Percentiles rank a stretch among this genome's conserved stretches.
Evolutionary conservation across 2,329 filamentous ascomycete genomes (phyloP).

Genomic region (Colletotrichum agaves): DNA sequence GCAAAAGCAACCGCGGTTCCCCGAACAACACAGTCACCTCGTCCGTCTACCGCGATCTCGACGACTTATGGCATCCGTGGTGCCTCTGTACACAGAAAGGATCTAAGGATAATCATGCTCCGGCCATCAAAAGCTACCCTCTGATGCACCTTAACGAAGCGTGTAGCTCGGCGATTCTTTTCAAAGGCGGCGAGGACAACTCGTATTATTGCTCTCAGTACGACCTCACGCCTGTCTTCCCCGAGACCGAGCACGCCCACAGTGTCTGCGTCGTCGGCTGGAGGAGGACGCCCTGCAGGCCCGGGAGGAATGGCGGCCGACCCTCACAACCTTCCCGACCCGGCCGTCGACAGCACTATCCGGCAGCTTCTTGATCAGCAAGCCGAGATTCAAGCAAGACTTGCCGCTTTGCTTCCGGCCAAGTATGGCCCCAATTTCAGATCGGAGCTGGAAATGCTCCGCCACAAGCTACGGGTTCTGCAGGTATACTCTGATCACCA

Average conservation of each 20-base stretch:
- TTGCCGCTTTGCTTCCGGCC: constrained; percentile 58
- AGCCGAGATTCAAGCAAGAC: constrained; percentile 62
- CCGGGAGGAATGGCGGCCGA: constrained; percentile 40
- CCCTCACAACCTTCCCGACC: constrained; percentile 43
- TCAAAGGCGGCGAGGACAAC: neutral
- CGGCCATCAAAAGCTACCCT: neutral
- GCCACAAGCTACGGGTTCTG: constrained; percentile 63
- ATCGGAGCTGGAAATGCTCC: constrained; percentile 65
- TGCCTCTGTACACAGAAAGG: neutral
- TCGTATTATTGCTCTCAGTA: neutral
- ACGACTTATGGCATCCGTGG: constrained; percentile 9
- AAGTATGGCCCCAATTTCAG: constrained; percentile 60
- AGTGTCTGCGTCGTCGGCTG: constrained; percentile 30
- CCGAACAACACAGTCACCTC: constrained; percentile 6
- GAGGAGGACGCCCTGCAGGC: constrained; percentile 35
- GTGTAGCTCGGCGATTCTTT: neutral
- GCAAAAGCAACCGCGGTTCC: constrained; percentile 22
- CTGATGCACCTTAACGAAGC: constrained; percentile 23
- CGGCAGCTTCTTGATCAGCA: constrained; percentile 62
- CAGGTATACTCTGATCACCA: constrained; percentile 60
- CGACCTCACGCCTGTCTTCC: neutral
- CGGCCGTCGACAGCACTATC: constrained; percentile 56
- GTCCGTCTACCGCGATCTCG: neutral
- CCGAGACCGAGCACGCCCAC: constrained; percentile 11
- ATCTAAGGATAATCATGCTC: constrained; percentile 20